Conservation (phyloP, 345 rosid genomes). For the Salix caprea region DNA sequence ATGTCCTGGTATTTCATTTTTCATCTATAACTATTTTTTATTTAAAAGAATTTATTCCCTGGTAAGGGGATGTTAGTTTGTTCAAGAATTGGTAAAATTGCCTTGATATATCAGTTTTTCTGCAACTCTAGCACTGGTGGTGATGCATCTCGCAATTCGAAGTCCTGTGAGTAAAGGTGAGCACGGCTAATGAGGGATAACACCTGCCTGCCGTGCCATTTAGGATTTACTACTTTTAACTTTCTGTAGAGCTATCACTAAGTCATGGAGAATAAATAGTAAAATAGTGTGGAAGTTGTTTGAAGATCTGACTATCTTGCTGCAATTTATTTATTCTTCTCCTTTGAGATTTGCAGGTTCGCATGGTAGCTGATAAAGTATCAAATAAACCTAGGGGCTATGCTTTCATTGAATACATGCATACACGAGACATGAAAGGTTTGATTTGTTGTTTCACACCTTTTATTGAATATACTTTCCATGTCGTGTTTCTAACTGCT, state of each 20-base stretch:
- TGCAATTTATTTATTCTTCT: conserved; percentile 32
- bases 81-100: conserved; percentile 62
- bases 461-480: not conserved
- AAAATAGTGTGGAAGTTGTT: not conserved
- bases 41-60: conserved; percentile 59
- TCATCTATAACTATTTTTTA: conserved; percentile 31
- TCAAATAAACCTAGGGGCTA: conserved; percentile 91
- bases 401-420: conserved; percentile 90
- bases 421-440: conserved; percentile 99
- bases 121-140: conserved; percentile 93
- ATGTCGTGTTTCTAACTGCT: conserved; percentile 4
- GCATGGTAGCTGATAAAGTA: conserved; percentile 61
- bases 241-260: conserved; percentile 28
- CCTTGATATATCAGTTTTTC: conserved; percentile 70
- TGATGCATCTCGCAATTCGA: conserved; percentile 78
- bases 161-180: conserved; percentile 88
- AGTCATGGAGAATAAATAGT: conserved; percentile 19
- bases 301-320: not conserved
- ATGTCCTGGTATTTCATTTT: conserved; percentile 64
- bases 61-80: conserved; percentile 95
- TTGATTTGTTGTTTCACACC: not conserved
- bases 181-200: conserved; percentile 78
- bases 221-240: conserved; percentile 43
- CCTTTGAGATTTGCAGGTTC: conserved; percentile 56
- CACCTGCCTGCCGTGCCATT: conserved; percentile 87